Base-by-base conservation (phyloP, 139 green algal genomes). In the Penium margaritaceum region DNA sequence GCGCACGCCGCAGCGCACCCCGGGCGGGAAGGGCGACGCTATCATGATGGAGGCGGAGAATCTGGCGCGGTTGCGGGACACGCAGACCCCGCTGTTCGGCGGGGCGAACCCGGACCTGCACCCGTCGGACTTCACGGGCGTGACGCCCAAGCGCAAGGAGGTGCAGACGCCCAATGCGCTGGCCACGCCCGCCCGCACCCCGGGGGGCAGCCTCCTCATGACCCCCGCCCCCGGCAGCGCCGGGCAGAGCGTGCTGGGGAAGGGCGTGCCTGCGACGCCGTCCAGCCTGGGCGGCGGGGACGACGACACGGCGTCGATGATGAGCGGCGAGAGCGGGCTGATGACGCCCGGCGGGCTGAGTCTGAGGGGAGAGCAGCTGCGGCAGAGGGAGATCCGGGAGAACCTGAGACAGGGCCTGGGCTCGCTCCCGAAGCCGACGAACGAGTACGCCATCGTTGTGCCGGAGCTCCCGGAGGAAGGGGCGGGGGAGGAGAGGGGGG, bases 1-100 rank as follows among this genome's bases (percentile, higher is more conserved):
- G 41, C 63, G 76, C 55, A 96, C 91, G 5, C 90, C 91, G 30
- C 87, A 91, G 87, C 82, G 85, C 53, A 96, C 91, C 3, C 90
- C 91, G 19, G 87, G 90, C 85, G 81, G 85, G 29, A 78, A 77
- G 88, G 6, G 69, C 24, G 89, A 97, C 72, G 78, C 86, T 3
- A 75, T 97, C 34, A 83, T 95, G 81, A 73, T 86, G 76, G 89
- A 96, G 76, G 93, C 92, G 9, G 84, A 90, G 53, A 91, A 95
- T 69, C 85, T 95, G 54, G 86, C 85, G 1, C 75, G 75, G n/a
- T 77, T 96, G 58, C 76, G 79, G 53, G 65, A 81, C 29, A 87
- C 88, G 66, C 80, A 91, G 73, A 98, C 93, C 0, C 91, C 94
- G 0, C 86, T 98, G 54, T 64, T 93, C 32, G 93, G 93, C 27